A percentile compares a stretch with the other conserved stretches of the same genome.
These are phyloP conservation scores for Penicillium hordei DNA, from an alignment of 2,329 filamentous ascomycete genomes.

Conservation along the genomic window DNA sequence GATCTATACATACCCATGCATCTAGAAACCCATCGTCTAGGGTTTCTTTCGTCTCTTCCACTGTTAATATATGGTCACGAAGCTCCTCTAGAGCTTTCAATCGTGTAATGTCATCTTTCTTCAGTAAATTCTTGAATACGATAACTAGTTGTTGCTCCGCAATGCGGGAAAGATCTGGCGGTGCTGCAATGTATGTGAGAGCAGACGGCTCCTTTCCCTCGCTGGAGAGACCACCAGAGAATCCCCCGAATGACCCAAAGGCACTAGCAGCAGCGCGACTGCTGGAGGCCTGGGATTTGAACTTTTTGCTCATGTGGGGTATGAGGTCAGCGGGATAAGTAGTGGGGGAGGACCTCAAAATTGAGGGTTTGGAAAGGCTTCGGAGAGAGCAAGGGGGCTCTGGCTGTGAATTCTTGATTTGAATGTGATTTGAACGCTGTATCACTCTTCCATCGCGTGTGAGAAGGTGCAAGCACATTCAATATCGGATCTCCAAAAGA, in stretches of 20 bases:
- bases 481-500: constrained; percentile 12
- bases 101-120: constrained; percentile 92
- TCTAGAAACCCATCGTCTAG: constrained; percentile 81
- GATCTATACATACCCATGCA: constrained; percentile 69
- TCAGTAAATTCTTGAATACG: constrained; percentile 86
- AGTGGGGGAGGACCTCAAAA: constrained; percentile 20
- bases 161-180: constrained; percentile 74
- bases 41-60: constrained; percentile 56
- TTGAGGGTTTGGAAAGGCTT: constrained; percentile 5
- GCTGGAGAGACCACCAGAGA: constrained; percentile 36
- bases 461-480: background rate
- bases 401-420: background rate
- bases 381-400: constrained; percentile 1
- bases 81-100: constrained; percentile 87
- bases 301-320: constrained; percentile 57
- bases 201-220: constrained; percentile 54
- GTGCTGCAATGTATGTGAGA: constrained; percentile 84
- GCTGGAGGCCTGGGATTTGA: constrained; percentile 64
- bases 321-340: constrained; percentile 27
- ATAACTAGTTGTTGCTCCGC: constrained; percentile 80
- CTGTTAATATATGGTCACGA: constrained; percentile 60
- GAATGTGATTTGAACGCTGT: background rate
- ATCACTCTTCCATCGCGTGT: background rate
- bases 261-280: constrained; percentile 56
- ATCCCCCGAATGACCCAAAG: constrained; percentile 49